phyloP scores from a whole-genome alignment of 2,329 filamentous ascomycete genomes.

The Paecilomyces variotii region DNA sequence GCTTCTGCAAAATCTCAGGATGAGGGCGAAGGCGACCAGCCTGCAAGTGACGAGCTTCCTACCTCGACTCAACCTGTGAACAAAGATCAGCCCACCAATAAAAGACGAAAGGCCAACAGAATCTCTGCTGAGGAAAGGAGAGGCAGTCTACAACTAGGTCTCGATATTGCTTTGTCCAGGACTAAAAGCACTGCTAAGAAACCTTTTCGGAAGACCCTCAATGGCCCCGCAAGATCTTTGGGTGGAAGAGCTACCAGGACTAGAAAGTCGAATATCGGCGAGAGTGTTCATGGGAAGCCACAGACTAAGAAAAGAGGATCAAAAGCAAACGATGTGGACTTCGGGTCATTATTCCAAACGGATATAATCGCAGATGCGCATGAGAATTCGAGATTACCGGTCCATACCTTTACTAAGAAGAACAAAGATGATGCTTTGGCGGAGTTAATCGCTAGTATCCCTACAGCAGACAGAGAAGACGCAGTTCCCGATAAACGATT shows the following conservation, averaged over 20 bases:
- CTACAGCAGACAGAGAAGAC: constrained; percentile 14
- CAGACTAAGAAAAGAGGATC: constrained; percentile 2
- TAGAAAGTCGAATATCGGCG: background rate
- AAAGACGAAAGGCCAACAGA: constrained; percentile 5
- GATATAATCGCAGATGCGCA: constrained; percentile 19
- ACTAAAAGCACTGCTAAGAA: background rate
- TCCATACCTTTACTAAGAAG: constrained; percentile 15
- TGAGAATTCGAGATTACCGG: constrained; percentile 13
- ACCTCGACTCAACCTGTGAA: background rate
- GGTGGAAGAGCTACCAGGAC: background rate
- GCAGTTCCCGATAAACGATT: constrained; percentile 16
- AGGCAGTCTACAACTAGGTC: constrained; percentile 8
- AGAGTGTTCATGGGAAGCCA: background rate
- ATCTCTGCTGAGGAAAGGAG: constrained; percentile 9
- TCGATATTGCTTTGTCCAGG: constrained; percentile 3
- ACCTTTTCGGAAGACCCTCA: background rate
- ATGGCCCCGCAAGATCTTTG: background rate
- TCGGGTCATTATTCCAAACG: constrained; percentile 11
- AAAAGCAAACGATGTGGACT: constrained; percentile 8
- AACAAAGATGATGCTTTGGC: constrained; percentile 23
- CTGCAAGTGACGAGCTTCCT: background rate
- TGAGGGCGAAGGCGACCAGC: background rate
- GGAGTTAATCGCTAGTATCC: constrained; percentile 24
- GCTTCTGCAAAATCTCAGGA: background rate
- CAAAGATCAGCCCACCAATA: background rate